These are phyloP conservation scores for Dichotomopilus funicola DNA, from an alignment of 2,329 filamentous ascomycete species.

Conservation along the genomic window DNA sequence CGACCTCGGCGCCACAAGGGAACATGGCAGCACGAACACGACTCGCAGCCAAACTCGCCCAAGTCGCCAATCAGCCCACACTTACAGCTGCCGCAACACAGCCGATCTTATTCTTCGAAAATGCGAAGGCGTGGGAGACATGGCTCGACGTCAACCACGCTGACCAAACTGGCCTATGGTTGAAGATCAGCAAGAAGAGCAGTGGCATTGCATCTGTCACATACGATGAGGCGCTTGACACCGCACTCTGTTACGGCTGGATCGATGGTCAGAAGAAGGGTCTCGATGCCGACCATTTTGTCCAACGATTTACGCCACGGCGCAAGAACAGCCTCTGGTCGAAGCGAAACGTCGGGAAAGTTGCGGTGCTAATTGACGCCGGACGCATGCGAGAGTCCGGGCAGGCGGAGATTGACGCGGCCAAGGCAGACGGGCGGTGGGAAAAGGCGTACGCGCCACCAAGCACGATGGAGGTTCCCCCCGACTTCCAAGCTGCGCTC, in stretches of 20 bases:
- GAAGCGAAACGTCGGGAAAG: conserved; percentile 49
- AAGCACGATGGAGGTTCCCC: conserved; percentile 40
- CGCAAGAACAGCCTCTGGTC: conserved; percentile 52
- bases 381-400: conserved; percentile 46
- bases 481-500: conserved; percentile 43
- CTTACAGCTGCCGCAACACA: background rate
- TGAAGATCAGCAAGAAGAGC: conserved; percentile 44
- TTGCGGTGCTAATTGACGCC: conserved; percentile 37
- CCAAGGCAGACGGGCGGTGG: conserved; percentile 53
- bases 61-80: background rate
- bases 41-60: conserved; percentile 2
- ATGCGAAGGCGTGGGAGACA: conserved; percentile 28
- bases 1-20: no score
- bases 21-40: conserved; percentile 6
- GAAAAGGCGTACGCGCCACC: conserved; percentile 48
- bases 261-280: conserved; percentile 51
- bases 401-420: conserved; percentile 44
- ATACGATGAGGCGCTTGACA: conserved; percentile 47
- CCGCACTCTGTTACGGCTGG: conserved; percentile 56
- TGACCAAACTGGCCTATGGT: conserved; percentile 36
- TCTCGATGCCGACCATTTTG: conserved; percentile 41
- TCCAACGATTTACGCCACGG: conserved; percentile 54
- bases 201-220: conserved; percentile 39
- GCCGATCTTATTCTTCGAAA: conserved; percentile 26
- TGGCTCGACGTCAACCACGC: conserved; percentile 36